phyloP scores from a whole-genome alignment of 2,329 filamentous ascomycete genomes.

The Trichoderma sp. region DNA sequence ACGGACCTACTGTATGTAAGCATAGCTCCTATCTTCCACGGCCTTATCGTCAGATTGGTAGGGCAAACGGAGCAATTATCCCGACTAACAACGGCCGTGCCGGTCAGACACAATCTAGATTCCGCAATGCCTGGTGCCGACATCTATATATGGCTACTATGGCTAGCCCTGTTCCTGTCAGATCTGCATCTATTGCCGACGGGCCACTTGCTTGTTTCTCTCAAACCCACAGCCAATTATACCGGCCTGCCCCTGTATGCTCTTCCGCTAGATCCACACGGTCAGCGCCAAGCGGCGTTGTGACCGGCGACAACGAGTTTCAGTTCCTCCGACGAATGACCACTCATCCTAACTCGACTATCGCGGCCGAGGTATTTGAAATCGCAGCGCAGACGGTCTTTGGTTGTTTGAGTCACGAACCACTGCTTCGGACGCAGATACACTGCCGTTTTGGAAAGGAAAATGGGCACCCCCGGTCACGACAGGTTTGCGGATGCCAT shows the following conservation, averaged over 20 bases:
- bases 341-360: not conserved
- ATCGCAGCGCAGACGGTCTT: not conserved
- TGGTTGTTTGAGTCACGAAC: not conserved
- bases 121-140: not conserved
- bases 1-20: not conserved
- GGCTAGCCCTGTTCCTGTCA: slow-evolving; percentile 20
- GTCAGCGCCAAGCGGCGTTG: not conserved
- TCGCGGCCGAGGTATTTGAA: not conserved
- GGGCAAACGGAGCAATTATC: not conserved
- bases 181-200: slow-evolving; percentile 16
- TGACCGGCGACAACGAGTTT: slow-evolving; percentile 3
- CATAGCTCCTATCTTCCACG: not conserved
- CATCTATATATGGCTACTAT: not conserved
- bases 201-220: not conserved
- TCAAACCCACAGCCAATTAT: not conserved
- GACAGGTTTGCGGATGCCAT: not conserved
- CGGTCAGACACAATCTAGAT: slow-evolving; percentile 13
- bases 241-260: not conserved
- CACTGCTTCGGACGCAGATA: not conserved
- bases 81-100: not conserved
- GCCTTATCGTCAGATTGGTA: not conserved
- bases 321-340: slow-evolving; percentile 14
- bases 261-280: not conserved
- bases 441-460: not conserved
- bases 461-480: not conserved